These are phyloP conservation scores for Eucalyptus regnans DNA, from an alignment of 345 rosid genomes.

Conservation along the genomic window DNA sequence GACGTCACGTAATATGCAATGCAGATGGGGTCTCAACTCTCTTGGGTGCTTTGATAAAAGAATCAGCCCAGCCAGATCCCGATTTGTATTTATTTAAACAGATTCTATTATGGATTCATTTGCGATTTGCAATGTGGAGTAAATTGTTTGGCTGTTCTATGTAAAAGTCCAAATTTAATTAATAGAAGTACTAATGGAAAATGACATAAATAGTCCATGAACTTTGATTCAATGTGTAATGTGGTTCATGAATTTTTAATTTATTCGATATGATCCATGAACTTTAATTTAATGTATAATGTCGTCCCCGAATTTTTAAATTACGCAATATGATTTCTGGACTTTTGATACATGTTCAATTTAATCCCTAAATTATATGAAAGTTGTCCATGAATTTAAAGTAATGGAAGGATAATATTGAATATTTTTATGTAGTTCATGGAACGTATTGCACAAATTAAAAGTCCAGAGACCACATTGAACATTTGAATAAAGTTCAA, in stretches of 20 bases:
- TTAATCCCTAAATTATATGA: accelerated
- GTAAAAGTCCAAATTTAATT: neutral
- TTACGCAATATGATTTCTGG: accelerated
- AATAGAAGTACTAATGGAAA: neutral
- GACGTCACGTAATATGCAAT: accelerated
- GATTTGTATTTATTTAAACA: neutral
- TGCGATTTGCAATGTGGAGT: accelerated
- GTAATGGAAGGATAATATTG: accelerated
- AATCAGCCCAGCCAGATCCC: neutral
- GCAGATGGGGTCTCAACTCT: neutral
- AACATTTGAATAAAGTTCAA: accelerated
- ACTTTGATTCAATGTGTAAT: accelerated
- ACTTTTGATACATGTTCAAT: accelerated
- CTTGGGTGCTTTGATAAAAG: neutral
- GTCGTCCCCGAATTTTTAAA: accelerated
- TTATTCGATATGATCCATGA: accelerated
- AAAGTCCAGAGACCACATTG: accelerated
- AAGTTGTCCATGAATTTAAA: no score
- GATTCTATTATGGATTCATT: neutral
- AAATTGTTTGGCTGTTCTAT: neutral
- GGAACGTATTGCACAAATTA: neutral
- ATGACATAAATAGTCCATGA: neutral
- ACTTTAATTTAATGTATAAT: accelerated
- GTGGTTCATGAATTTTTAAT: accelerated
- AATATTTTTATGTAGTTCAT: accelerated